Conservation (phyloP, 2,329 filamentous ascomycete genomes). For the Botrytis fragariae region DNA sequence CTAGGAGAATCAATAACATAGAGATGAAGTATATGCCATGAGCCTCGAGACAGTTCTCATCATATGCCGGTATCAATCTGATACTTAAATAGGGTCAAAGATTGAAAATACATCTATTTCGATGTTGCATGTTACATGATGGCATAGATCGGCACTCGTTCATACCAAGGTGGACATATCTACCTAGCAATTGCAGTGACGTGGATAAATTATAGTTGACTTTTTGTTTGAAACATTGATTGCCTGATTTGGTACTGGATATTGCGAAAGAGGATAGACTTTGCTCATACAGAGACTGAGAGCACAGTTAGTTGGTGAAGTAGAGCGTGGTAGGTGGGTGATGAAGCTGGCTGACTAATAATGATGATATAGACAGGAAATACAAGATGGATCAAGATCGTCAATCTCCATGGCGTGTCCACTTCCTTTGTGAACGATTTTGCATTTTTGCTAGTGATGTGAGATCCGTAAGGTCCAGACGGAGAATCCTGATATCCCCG, state of each 20-base stretch:
- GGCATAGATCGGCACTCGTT: neutral
- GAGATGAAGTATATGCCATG: neutral
- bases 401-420: neutral
- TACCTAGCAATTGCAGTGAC: neutral
- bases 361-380: neutral
- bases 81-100: neutral
- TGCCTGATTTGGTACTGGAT: neutral
- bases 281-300: neutral
- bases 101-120: neutral
- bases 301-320: neutral
- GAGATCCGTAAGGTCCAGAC: neutral
- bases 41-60: neutral
- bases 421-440: neutral
- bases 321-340: neutral
- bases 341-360: neutral
- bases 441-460: neutral
- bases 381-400: neutral
- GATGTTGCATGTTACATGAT: neutral
- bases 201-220: neutral
- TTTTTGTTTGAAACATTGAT: neutral
- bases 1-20: neutral
- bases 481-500: neutral
- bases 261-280: neutral
- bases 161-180: neutral
- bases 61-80: neutral